phyloP scores from a whole-genome alignment of 1,139 yeast species.

The Geotrichum restrictum region DNA sequence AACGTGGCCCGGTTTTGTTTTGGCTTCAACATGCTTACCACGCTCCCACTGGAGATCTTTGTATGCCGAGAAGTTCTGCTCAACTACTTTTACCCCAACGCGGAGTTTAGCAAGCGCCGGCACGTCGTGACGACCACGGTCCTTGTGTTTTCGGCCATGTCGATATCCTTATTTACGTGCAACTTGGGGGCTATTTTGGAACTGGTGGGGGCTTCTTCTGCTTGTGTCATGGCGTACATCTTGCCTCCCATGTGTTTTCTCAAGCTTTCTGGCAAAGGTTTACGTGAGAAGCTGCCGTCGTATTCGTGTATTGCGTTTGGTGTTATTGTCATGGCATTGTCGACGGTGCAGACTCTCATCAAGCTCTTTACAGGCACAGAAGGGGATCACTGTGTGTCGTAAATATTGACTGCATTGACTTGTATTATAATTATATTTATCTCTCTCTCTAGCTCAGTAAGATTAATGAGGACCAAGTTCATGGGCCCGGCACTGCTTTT shows the following conservation, averaged over 20 bases:
- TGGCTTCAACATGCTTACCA: conserved; percentile 91
- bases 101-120: conserved; percentile 25
- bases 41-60: conserved; percentile 85
- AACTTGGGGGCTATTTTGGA: conserved; percentile 86
- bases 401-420: background rate
- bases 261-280: conserved; percentile 53
- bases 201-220: conserved; percentile 88
- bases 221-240: conserved; percentile 87
- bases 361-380: conserved; percentile 47
- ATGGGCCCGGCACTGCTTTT: conserved; percentile 3
- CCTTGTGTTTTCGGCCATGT: conserved; percentile 67
- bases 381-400: conserved; percentile 17
- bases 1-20: conserved; percentile 87
- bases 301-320: conserved; percentile 69
- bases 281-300: conserved; percentile 52
- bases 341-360: conserved; percentile 67
- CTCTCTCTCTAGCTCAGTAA: too few relatives aligned
- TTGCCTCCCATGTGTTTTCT: conserved; percentile 82
- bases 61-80: conserved; percentile 82
- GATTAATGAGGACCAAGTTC: too few relatives aligned
- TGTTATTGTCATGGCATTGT: conserved; percentile 65
- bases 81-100: conserved; percentile 50
- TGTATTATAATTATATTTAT: too few relatives aligned
- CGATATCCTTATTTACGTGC: conserved; percentile 74
- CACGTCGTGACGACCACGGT: conserved; percentile 68